These are phyloP conservation scores for Eutrema japonicum DNA, from an alignment of 345 rosid genomes.

Conservation along the genomic window DNA sequence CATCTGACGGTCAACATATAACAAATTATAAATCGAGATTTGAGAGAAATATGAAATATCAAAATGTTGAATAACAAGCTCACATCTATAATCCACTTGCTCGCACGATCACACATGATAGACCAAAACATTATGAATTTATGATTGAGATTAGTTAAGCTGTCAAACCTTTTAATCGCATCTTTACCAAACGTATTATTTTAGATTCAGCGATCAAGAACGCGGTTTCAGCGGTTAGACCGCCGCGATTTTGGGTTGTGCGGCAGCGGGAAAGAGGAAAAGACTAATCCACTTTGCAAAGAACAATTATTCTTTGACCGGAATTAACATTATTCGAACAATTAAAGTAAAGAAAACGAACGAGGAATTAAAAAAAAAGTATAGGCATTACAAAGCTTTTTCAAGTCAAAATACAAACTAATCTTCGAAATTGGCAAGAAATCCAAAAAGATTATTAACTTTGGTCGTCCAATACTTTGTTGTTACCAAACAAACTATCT, in stretches of 20 bases:
- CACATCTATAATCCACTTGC: constrained; percentile 31
- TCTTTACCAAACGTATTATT: background rate
- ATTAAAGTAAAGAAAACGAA: background rate
- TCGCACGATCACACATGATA: constrained; percentile 34
- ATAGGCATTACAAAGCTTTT: constrained; percentile 20
- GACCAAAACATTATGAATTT: background rate
- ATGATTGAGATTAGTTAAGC: constrained; percentile 35
- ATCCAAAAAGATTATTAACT: constrained; percentile 38
- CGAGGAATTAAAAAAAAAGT: background rate
- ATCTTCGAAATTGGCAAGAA: background rate
- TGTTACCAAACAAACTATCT: constrained; percentile 59
- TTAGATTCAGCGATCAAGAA: background rate
- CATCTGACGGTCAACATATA: constrained; percentile 16
- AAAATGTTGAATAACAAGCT: background rate
- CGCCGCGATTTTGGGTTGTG: background rate
- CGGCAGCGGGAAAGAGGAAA: background rate
- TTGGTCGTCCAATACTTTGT: constrained; percentile 61
- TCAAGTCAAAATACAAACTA: constrained; percentile 11
- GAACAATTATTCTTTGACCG: background rate
- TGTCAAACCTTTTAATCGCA: constrained; percentile 21
- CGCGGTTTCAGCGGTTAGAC: background rate
- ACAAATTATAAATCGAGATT: constrained; percentile 19
- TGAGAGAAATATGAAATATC: background rate
- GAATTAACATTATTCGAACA: background rate
- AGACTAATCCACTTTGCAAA: background rate